Evolutionary conservation across 2,329 filamentous ascomycete species (phyloP).

Genomic region (Phyllosticta ampelicida): DNA sequence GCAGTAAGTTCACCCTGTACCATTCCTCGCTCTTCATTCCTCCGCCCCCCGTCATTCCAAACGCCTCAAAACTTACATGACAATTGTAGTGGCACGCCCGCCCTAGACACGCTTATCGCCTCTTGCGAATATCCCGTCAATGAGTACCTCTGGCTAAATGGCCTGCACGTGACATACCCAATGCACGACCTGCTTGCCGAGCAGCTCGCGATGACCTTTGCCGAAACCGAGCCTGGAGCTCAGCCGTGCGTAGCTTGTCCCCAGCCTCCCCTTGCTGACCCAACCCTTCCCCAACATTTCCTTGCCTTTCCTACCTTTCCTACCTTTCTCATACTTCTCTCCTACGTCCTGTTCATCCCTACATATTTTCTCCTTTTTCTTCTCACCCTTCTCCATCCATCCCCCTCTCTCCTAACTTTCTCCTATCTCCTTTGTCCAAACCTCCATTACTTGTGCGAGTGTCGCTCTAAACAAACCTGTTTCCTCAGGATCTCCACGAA

Average conservation of each 20-base stretch:
- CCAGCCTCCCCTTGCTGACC: not conserved
- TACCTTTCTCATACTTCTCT: not conserved
- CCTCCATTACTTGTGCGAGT: no score
- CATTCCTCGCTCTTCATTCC: not conserved
- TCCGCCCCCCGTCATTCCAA: not conserved
- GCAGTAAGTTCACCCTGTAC: constrained; percentile 25
- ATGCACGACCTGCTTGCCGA: constrained; percentile 51
- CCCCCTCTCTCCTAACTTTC: not conserved
- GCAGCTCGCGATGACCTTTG: constrained; percentile 26
- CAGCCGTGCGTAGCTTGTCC: not conserved
- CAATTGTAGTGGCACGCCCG: constrained; percentile 25
- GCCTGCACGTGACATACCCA: constrained; percentile 52
- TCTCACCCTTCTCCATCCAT: not conserved
- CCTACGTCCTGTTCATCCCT: not conserved
- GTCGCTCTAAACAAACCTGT: not conserved
- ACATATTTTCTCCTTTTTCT: not conserved
- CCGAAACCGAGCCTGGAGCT: not conserved
- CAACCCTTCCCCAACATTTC: not conserved
- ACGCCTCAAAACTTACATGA: not conserved
- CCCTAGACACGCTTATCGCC: constrained; percentile 27
- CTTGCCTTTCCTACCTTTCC: not conserved
- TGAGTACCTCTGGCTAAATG: constrained; percentile 56
- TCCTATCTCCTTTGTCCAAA: not conserved
- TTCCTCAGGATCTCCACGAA: not conserved
- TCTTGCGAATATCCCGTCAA: constrained; percentile 47